phyloP scores from a whole-genome alignment of 1,284 basidiomycete genomes.

The Retiboletus flavoniger region DNA sequence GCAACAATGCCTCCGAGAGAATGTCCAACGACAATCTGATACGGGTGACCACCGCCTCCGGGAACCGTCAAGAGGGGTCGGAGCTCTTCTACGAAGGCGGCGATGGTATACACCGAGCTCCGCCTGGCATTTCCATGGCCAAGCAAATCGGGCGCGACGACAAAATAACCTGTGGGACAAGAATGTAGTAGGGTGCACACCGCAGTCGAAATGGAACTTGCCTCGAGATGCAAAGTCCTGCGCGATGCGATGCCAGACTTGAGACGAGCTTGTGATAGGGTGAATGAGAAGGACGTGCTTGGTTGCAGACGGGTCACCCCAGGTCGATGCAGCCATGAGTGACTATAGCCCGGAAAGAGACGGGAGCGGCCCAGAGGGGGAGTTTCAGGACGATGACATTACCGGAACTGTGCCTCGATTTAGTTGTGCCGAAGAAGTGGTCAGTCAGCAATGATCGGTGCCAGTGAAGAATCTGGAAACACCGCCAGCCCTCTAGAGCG shows the following conservation, averaged over 20 bases:
- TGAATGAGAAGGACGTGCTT: conserved; percentile 23
- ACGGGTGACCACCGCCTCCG: background rate
- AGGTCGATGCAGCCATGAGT: conserved; percentile 5
- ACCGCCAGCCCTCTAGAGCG: too few species aligned
- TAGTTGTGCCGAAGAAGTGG: background rate
- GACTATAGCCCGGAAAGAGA: background rate
- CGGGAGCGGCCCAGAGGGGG: background rate
- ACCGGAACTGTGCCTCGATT: conserved; percentile 6
- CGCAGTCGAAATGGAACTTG: background rate
- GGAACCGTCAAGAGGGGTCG: conserved; percentile 3
- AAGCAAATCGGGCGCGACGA: conserved; percentile 20
- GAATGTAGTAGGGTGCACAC: background rate
- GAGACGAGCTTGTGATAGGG: conserved; percentile 6
- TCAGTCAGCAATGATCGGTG: background rate
- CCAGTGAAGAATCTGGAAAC: background rate
- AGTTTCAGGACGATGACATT: too few species aligned
- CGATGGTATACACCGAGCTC: conserved; percentile 16
- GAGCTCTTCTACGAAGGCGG: conserved; percentile 15
- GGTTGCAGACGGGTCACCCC: conserved; percentile 14
- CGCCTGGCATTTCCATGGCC: conserved; percentile 19
- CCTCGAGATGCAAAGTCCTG: conserved; percentile 13
- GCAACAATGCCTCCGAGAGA: conserved; percentile 20
- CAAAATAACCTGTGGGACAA: conserved; percentile 13
- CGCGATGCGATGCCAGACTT: conserved; percentile 8
- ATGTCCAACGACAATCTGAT: conserved; percentile 16